These are phyloP conservation scores for Globisporangium nodosum DNA, from an alignment of 352 stramenopile species.

Conservation along the genomic window DNA sequence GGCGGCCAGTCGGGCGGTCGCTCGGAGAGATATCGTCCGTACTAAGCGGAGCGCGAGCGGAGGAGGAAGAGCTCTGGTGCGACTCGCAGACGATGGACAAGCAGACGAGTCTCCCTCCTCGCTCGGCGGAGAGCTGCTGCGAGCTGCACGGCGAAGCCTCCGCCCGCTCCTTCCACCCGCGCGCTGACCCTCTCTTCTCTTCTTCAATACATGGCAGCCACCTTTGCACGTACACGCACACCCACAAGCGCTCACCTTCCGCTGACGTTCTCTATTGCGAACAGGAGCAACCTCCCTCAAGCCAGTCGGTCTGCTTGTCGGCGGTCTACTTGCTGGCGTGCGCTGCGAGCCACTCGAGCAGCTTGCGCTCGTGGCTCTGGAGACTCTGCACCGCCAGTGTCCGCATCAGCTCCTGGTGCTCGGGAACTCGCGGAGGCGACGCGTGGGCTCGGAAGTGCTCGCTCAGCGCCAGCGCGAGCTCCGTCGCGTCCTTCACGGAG, in stretches of 20 bases:
- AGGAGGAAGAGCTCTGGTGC: neutral
- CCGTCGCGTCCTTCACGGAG: slow-evolving; percentile 8
- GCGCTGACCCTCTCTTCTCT: neutral
- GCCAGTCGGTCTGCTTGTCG: too few species aligned
- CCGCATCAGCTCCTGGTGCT: slow-evolving; percentile 14
- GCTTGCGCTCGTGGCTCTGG: slow-evolving; percentile 25
- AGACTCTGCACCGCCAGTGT: slow-evolving; percentile 22
- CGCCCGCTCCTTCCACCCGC: too few species aligned
- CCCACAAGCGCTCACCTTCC: neutral
- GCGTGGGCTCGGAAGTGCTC: slow-evolving; percentile 11
- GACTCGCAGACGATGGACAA: neutral
- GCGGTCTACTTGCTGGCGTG: neutral
- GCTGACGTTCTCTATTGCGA: slow-evolving; percentile 1
- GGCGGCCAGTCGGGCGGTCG: slow-evolving; percentile 38
- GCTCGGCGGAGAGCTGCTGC: neutral
- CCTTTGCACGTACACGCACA: neutral
- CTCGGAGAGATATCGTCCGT: slow-evolving; percentile 82
- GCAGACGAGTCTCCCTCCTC: neutral
- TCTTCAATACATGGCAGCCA: neutral
- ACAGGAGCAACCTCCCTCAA: neutral
- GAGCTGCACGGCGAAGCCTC: too few species aligned
- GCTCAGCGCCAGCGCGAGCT: slow-evolving; percentile 19
- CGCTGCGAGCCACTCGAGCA: slow-evolving; percentile 32
- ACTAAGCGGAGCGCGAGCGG: slow-evolving; percentile 30
- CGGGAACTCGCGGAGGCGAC: neutral